phyloP scores from a whole-genome alignment of 106 monocot genomes.

The Narthecium ossifragum region DNA sequence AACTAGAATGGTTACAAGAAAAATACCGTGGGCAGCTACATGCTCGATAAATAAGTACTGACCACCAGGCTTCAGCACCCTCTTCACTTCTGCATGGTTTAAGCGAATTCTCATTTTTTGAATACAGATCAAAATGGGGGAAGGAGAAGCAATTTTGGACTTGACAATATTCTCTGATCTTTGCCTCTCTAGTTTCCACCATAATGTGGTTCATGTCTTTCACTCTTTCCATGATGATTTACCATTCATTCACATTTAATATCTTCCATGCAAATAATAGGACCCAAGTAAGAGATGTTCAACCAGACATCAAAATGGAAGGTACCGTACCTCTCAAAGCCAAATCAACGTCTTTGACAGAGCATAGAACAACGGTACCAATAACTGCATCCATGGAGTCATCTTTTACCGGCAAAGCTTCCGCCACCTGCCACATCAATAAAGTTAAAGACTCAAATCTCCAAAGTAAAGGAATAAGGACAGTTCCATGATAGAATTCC shows the following conservation, averaged over 20 bases:
- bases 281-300: too few species aligned
- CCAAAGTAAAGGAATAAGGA: neutral
- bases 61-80: constrained; percentile 82
- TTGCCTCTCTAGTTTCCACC: too few species aligned
- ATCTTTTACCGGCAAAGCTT: constrained; percentile 62
- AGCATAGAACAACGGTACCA: constrained; percentile 85
- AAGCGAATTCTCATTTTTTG: too few species aligned
- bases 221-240: too few species aligned
- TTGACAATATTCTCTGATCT: too few species aligned
- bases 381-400: constrained; percentile 79
- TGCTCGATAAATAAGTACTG: constrained; percentile 84
- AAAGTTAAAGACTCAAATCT: neutral
- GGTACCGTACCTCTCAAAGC: constrained; percentile 72
- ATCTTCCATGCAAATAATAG: too few species aligned
- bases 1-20: neutral
- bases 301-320: too few species aligned
- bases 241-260: too few species aligned
- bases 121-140: too few species aligned
- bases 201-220: too few species aligned
- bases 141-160: too few species aligned
- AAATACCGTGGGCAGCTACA: constrained; percentile 71
- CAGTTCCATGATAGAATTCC: too few species aligned
- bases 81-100: constrained; percentile 64
- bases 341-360: constrained; percentile 57
- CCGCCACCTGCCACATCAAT: constrained; percentile 46